Conservation (phyloP, 2,329 filamentous ascomycete genomes). For the Periconia sp. region DNA sequence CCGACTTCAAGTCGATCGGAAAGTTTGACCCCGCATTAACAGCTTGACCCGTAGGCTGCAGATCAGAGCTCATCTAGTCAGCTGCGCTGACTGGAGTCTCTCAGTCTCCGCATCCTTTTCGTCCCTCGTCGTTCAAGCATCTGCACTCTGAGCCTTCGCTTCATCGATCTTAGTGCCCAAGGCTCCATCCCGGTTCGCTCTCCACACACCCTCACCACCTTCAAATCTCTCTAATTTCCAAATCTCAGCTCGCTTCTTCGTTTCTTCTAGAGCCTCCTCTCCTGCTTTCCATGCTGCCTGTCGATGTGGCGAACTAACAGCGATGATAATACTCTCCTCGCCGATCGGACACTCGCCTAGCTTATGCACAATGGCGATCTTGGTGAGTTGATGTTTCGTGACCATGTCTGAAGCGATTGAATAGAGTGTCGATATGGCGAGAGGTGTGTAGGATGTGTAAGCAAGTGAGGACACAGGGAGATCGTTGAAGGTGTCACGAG, state of each 20-base stretch:
- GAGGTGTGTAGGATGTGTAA: constrained; percentile 75
- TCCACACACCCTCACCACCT: constrained; percentile 79
- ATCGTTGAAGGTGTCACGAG: constrained; percentile 74
- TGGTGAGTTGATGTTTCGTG: constrained; percentile 69
- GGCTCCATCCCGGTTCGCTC: constrained; percentile 80
- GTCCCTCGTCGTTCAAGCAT: too few relatives aligned
- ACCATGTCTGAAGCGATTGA: constrained; percentile 65
- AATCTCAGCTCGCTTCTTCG: constrained; percentile 87
- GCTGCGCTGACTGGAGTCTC: constrained; percentile 3
- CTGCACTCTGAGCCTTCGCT: too few relatives aligned
- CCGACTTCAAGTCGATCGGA: constrained; percentile 2
- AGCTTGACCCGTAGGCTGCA: neutral
- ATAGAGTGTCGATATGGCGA: constrained; percentile 73
- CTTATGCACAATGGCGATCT: constrained; percentile 82
- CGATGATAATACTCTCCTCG: constrained; percentile 93
- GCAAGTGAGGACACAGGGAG: constrained; percentile 76
- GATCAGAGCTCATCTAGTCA: too few relatives aligned
- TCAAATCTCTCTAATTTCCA: constrained; percentile 94
- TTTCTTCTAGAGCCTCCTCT: constrained; percentile 86
- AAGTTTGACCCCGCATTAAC: neutral
- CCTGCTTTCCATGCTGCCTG: constrained; percentile 85
- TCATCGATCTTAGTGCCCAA: constrained; percentile 58
- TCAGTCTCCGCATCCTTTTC: constrained; percentile 5
- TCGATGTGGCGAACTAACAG: constrained; percentile 82
- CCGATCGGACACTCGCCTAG: constrained; percentile 84